A percentile compares a stretch with the other conserved stretches of the same genome.
Evolutionary conservation across 495 filamentous ascomycete genomes (phyloP).

Genomic region (Penicillium taxi): DNA sequence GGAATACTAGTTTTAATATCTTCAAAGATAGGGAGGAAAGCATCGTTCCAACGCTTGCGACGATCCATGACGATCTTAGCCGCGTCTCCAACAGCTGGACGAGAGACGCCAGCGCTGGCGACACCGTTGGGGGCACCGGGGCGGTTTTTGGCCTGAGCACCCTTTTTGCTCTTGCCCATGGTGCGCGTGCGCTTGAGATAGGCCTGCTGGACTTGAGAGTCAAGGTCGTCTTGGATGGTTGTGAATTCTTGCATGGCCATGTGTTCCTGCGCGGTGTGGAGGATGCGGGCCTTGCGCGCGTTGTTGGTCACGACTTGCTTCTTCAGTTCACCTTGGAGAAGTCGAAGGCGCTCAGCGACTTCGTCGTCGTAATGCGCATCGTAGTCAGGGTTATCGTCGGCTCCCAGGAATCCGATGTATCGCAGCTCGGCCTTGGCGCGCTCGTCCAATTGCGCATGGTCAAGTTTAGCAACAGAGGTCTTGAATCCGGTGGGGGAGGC

Average conservation of each 20-base stretch:
- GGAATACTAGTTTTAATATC: constrained; percentile 58
- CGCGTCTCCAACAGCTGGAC: constrained; percentile 83
- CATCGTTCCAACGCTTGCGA: constrained; percentile 75
- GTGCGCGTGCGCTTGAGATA: constrained; percentile 96
- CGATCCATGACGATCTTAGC: constrained; percentile 87
- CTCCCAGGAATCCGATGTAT: constrained; percentile 81
- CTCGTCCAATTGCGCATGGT: constrained; percentile 79
- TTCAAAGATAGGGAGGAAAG: constrained; percentile 78
- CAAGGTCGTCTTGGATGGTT: constrained; percentile 94
- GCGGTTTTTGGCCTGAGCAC: constrained; percentile 56
- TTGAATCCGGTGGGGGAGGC: constrained; percentile 54
- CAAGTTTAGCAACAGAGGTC: constrained; percentile 53
- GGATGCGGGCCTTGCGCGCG: constrained; percentile 75
- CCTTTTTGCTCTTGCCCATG: constrained; percentile 86
- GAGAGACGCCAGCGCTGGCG: constrained; percentile 45
- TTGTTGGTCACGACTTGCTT: constrained; percentile 79
- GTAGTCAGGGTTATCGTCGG: constrained; percentile 64
- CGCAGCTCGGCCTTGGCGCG: constrained; percentile 84
- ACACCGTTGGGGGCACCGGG: constrained; percentile 52
- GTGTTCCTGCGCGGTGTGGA: constrained; percentile 77
- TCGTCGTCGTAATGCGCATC: constrained; percentile 91
- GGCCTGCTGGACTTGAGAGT: constrained; percentile 87
- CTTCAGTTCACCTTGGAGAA: constrained; percentile 73
- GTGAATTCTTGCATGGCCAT: constrained; percentile 94
- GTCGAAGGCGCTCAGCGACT: constrained; percentile 78